Conservation (phyloP, 1,284 basidiomycete species). For the Tausonia pullulans region DNA sequence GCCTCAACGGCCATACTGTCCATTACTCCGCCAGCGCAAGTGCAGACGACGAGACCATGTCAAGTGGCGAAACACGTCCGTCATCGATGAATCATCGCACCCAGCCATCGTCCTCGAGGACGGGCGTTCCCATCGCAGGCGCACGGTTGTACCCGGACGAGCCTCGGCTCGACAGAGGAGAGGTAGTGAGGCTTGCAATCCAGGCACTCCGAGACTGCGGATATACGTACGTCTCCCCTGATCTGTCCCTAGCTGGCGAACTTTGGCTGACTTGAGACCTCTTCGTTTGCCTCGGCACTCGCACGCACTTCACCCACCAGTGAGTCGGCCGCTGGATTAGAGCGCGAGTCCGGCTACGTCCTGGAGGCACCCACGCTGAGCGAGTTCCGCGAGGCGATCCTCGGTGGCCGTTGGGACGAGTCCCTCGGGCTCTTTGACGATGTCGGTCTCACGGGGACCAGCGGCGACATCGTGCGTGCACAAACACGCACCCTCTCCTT, state of each 20-base stretch:
- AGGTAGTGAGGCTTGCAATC: conserved; percentile 80
- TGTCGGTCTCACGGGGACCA: conserved; percentile 53
- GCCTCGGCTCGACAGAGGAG: conserved; percentile 57
- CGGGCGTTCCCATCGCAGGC: neutral
- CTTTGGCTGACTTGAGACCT: neutral
- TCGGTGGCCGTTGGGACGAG: conserved; percentile 72
- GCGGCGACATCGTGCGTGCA: conserved; percentile 22
- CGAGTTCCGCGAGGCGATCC: conserved; percentile 68
- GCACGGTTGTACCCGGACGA: neutral
- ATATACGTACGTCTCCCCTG: conserved; percentile 58
- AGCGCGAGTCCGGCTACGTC: conserved; percentile 83
- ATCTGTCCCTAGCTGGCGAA: conserved; percentile 10
- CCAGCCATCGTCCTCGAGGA: neutral
- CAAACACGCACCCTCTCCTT: neutral
- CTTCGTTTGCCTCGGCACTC: neutral
- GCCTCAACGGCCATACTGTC: too few species aligned
- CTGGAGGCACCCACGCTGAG: conserved; percentile 70
- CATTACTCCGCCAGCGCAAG: too few species aligned
- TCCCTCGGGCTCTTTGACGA: conserved; percentile 60
- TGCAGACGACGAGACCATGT: too few species aligned
- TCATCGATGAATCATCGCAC: neutral
- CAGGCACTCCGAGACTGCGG: conserved; percentile 88
- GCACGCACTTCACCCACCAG: conserved; percentile 37
- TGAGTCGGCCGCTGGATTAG: conserved; percentile 73
- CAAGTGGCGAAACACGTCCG: neutral